Base-by-base conservation (phyloP, 2,329 filamentous ascomycete species). In the Microsporum audouinii region DNA sequence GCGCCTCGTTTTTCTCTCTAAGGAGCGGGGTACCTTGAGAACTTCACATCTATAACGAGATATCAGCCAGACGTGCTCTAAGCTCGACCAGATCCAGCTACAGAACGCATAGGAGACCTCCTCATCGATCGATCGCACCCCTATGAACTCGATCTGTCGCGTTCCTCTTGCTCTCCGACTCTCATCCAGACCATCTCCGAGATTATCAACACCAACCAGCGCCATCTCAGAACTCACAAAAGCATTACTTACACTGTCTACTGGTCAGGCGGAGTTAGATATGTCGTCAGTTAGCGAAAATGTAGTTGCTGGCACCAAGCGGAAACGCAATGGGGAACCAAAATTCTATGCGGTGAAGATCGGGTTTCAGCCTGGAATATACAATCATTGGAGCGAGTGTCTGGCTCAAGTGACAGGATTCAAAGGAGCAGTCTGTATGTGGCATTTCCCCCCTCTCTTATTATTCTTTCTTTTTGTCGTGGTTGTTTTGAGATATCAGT, bases 381-480 rank as follows among this genome's bases (percentile, higher is more conserved):
- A 87, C 69, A 78, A 82, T 68, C 80, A 77, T 61, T 87, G 84
- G 83, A 72, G 75, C 49, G 84, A 87, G 64, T 86, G 83, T 67
- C 74, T 85, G 64, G 76, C 76, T 34, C 84, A 87, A 69, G 80
- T 85, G 55, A 81, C 77, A 57, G 84, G 84, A 27, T 84, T 79
- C 67, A 81, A 84, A 68, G 86, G 86, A 23, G 87, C 87, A 61
- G 74, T 81, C 39, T 89, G 88, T 90, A 77, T 73, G 86, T 82
- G 49, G 29, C 57, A 31, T 33, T 29, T n/a, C 23, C n/a, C 14
- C 17, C 7, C 39, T 3, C 5, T 41, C 38, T 39, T 39, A n/a
- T n/a, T 17, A n/a, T 17, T 43, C 12, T 23, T 34, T 60, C 12
- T 38, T 60, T 58, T 49, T 38, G 14, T 34, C 59, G 55, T 47